Evolutionary conservation across 2,329 filamentous ascomycete genomes (phyloP).

Genomic region (Hypoxylon sp.): DNA sequence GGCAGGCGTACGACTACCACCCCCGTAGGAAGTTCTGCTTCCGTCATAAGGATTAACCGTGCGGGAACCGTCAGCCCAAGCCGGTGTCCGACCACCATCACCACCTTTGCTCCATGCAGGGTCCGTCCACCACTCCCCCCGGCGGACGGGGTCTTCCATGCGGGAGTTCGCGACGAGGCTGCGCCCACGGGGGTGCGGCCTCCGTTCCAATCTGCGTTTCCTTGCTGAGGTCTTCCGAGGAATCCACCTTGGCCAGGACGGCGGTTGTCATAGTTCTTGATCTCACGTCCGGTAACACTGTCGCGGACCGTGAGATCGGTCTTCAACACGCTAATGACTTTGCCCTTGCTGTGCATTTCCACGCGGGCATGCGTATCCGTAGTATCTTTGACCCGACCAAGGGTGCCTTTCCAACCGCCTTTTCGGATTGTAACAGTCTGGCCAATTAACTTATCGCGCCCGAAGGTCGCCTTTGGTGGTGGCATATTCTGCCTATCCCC

Average conservation of each 20-base stretch:
- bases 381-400: conserved; percentile 96
- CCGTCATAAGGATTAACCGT: conserved; percentile 81
- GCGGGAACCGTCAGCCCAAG: conserved; percentile 78
- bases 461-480: conserved; percentile 80
- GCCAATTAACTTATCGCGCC: conserved; percentile 86
- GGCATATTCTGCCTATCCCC: conserved; percentile 69
- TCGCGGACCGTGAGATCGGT: conserved; percentile 89
- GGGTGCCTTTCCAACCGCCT: conserved; percentile 90
- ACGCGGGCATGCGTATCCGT: conserved; percentile 89
- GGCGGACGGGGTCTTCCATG: conserved; percentile 77
- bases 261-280: conserved; percentile 75
- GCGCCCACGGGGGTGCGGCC: conserved; percentile 78
- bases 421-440: conserved; percentile 92
- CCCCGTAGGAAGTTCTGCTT: conserved; percentile 82
- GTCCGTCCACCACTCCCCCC: conserved; percentile 68
- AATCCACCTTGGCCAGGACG: conserved; percentile 60
- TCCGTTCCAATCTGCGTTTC: conserved; percentile 71
- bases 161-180: conserved; percentile 79
- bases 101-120: conserved; percentile 72
- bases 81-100: conserved; percentile 75
- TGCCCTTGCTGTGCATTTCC: conserved; percentile 94
- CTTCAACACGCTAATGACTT: conserved; percentile 88
- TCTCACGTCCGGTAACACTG: conserved; percentile 81
- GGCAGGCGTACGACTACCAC: conserved; percentile 78
- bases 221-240: conserved; percentile 60